Percentiles rank a stretch among this genome's conserved stretches.
These are phyloP conservation scores for Drechslerella stenobrocha DNA, from an alignment of 2,329 filamentous ascomycete genomes.

Conservation along the genomic window DNA sequence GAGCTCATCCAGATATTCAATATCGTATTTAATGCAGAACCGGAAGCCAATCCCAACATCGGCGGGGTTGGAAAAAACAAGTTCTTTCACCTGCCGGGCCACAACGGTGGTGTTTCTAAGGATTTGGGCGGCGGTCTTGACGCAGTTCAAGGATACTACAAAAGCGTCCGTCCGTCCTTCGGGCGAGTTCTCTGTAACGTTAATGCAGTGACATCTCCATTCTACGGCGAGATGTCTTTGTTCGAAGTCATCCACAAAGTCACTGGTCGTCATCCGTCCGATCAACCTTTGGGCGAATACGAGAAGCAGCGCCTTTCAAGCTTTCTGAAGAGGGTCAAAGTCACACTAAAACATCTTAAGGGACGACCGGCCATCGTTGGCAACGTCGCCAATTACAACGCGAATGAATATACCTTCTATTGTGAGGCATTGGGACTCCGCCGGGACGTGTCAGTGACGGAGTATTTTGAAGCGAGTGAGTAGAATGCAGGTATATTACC, in stretches of 20 bases:
- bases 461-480: conserved; percentile 33
- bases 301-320: conserved; percentile 7
- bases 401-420: conserved; percentile 8
- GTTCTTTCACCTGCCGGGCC: conserved; percentile 57
- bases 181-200: conserved; percentile 65
- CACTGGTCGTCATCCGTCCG: conserved; percentile 34
- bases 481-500: too few species aligned
- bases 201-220: conserved; percentile 65
- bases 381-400: conserved; percentile 6
- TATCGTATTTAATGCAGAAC: conserved; percentile 20
- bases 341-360: conserved; percentile 18
- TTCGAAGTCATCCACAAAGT: conserved; percentile 55
- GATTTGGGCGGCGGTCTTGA: conserved; percentile 61
- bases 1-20: conserved; percentile 26
- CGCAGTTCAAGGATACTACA: conserved; percentile 57
- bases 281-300: conserved; percentile 8
- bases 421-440: conserved; percentile 11
- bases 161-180: conserved; percentile 62
- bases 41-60: conserved; percentile 53
- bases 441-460: conserved; percentile 13
- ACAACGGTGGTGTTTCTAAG: conserved; percentile 54
- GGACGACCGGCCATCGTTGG: conserved; percentile 7
- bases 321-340: conserved; percentile 21
- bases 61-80: conserved; percentile 62
- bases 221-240: conserved; percentile 61